A percentile compares a stretch with the other conserved stretches of the same genome.
These are phyloP conservation scores for Aureobasidium sp. DNA, from an alignment of 2,329 filamentous ascomycete species.

Conservation along the genomic window DNA sequence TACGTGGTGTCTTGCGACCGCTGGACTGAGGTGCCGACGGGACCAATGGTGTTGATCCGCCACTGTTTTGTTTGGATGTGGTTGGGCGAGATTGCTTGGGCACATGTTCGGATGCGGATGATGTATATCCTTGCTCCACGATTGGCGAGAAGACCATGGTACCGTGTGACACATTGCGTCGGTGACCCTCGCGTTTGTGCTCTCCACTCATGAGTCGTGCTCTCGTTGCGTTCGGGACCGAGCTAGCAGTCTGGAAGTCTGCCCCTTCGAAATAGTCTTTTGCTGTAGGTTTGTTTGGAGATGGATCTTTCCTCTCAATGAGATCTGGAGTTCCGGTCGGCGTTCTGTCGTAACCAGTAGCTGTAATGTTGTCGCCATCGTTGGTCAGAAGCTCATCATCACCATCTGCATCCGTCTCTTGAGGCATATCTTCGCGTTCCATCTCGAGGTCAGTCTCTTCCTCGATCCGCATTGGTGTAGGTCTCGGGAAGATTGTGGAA, in stretches of 20 bases:
- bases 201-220: conserved; percentile 18
- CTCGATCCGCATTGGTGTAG: conserved; percentile 38
- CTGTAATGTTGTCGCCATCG: conserved; percentile 52
- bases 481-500: conserved; percentile 28
- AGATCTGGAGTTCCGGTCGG: background rate
- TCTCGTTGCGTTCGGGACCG: conserved; percentile 3
- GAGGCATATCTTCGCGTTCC: conserved; percentile 40
- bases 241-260: background rate
- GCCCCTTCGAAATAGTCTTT: conserved; percentile 9
- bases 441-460: conserved; percentile 36
- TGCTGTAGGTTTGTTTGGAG: background rate
- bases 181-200: conserved; percentile 40
- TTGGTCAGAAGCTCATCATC: conserved; percentile 86
- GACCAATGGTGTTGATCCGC: conserved; percentile 35
- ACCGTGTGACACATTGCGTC: conserved; percentile 68
- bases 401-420: conserved; percentile 74
- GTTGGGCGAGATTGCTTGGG: conserved; percentile 17
- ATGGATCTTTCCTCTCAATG: conserved; percentile 14
- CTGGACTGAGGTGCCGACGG: background rate
- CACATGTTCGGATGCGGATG: conserved; percentile 11
- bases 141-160: conserved; percentile 79
- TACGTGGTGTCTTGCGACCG: conserved; percentile 6
- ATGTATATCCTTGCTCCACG: conserved; percentile 26
- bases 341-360: conserved; percentile 19
- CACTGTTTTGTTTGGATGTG: conserved; percentile 23